Percentiles rank a stretch among this genome's conserved stretches.
phyloP scores from a whole-genome alignment of 2,329 filamentous ascomycete species.

The Pyrenophora seminiperda region DNA sequence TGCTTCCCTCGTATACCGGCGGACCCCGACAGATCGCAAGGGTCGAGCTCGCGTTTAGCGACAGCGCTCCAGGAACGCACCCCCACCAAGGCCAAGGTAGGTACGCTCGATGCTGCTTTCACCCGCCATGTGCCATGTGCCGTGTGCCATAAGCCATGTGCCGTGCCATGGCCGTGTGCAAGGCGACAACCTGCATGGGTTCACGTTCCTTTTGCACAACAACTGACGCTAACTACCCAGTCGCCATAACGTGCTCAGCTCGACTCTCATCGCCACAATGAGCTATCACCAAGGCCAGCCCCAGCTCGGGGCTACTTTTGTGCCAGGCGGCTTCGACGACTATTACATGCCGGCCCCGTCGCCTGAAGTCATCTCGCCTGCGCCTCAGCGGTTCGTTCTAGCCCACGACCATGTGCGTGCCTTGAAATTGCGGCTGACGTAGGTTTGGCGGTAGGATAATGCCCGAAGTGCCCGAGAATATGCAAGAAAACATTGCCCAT shows the following conservation, averaged over 20 bases:
- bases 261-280: constrained; percentile 33
- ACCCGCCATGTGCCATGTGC: constrained; percentile 30
- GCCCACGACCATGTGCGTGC: constrained; percentile 22
- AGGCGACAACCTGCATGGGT: constrained; percentile 20
- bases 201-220: constrained; percentile 27
- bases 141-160: constrained; percentile 29
- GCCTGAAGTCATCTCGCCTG: constrained; percentile 70
- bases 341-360: constrained; percentile 64
- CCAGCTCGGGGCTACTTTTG: constrained; percentile 63
- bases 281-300: constrained; percentile 46
- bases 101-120: constrained; percentile 29
- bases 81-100: constrained; percentile 34
- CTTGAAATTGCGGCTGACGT: constrained; percentile 41
- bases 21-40: constrained; percentile 17
- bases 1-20: constrained; percentile 18
- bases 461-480: constrained; percentile 94
- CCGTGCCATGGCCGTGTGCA: constrained; percentile 18
- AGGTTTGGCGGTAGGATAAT: constrained; percentile 68
- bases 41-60: constrained; percentile 20
- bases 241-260: constrained; percentile 12
- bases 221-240: constrained; percentile 35
- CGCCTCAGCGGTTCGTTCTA: constrained; percentile 67
- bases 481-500: constrained; percentile 91
- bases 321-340: constrained; percentile 70
- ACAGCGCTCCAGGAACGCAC: constrained; percentile 27